Conservation (phyloP, 1,139 yeast genomes). For the Kurtzmaniella quercitrusa region DNA sequence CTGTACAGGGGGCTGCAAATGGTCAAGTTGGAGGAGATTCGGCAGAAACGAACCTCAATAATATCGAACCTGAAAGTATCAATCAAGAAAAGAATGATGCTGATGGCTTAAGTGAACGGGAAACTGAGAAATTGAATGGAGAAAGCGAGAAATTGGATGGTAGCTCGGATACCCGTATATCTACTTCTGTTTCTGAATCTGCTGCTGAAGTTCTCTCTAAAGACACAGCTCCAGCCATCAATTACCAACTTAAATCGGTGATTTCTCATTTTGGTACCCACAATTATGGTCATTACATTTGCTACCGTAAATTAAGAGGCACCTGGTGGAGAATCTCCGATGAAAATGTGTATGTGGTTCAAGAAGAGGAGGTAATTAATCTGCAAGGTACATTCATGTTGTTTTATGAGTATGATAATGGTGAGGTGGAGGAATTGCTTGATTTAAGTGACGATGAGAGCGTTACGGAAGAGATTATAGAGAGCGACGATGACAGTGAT, state of each 20-base stretch:
- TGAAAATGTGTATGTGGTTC: slow-evolving; percentile 76
- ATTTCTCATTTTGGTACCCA: slow-evolving; percentile 93
- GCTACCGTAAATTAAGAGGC: slow-evolving; percentile 75
- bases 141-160: neutral
- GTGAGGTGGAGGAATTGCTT: slow-evolving; percentile 28
- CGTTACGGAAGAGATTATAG: slow-evolving; percentile 19
- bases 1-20: slow-evolving; percentile 7
- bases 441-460: slow-evolving; percentile 32
- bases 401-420: slow-evolving; percentile 64
- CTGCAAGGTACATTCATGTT: slow-evolving; percentile 91
- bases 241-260: slow-evolving; percentile 74
- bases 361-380: slow-evolving; percentile 71
- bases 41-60: neutral
- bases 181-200: slow-evolving; percentile 10
- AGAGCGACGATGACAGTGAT: slow-evolving; percentile 12
- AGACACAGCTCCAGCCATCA: slow-evolving; percentile 33
- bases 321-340: slow-evolving; percentile 96
- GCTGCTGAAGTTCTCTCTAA: neutral
- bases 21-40: neutral
- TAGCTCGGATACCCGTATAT: too few relatives aligned
- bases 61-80: slow-evolving; percentile 11
- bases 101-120: neutral
- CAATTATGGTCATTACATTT: slow-evolving; percentile 91
- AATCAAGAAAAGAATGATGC: slow-evolving; percentile 1
- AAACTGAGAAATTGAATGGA: neutral